Base-by-base conservation (phyloP, 2,329 filamentous ascomycete genomes). In the Metarhizium album region DNA sequence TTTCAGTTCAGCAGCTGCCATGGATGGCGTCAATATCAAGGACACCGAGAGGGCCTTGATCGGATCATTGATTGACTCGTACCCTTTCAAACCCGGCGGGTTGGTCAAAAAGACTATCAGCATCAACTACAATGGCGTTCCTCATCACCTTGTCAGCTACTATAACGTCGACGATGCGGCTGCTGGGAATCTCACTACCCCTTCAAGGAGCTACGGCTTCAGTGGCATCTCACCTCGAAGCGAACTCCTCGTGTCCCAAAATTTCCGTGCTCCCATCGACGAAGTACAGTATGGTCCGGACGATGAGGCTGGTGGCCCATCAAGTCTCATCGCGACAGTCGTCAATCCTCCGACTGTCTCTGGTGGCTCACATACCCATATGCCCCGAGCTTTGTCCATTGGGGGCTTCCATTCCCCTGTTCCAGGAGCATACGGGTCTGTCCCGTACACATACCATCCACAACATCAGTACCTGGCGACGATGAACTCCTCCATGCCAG, bases 101-200 rank as follows among this genome's bases (percentile, higher is more conserved):
- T 70, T 96, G 40, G 80, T 95, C 55, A 96, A 96, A 75, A 95
- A 95, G 73, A 95, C 90, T 0, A 90, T 95, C 67, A 91, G 85
- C 59, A 80, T 95, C 38, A 82, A 78, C 2, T 82, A 85, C 47
- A 76, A 84, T 24, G 85, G 85, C 2, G 78, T 90, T 2, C 83
- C 82, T 2, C 90, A 95, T 61, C 90, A 95, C 60, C 71, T 96
- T 48, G 89, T 95, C 40, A 90, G 86, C 16, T 96, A 96, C 64
- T 95, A 95, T 70, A 87, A 74, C 42, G 75, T 91, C 11, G 81
- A 87, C 5, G 89, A 95, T 62, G 86, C 90, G n/a, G 75, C 82
- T 58, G 70, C 73, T 45, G 73, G 76, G n/a, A 67, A 64, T 16
- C 72, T 91, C 11, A 70, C 64, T 27, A 76, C 78, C 0, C 87